Base-by-base conservation (phyloP, 345 rosid species). In the Gossypium mustelinum region DNA sequence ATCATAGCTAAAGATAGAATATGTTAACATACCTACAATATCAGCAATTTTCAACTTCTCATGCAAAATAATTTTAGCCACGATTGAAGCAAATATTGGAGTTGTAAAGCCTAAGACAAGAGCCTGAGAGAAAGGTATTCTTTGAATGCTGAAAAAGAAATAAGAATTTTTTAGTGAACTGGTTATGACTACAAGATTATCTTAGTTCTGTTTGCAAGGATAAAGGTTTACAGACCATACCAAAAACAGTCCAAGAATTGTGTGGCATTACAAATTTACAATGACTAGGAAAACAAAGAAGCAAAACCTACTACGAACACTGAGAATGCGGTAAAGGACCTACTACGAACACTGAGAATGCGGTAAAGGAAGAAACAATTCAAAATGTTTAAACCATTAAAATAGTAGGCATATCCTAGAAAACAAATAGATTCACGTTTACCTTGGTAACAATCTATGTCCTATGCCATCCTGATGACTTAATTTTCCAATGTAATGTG, bases 21-120 rank as follows among this genome's bases (percentile, higher is more conserved):
- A 67, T 27, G 70, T 61, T 51, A 41, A 24, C 58, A 50, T 69
- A 94, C 98, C 97, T 84, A 91, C 97, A 54, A 89, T 78, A 61
- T 94, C 97, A 41, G 83, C 78, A 79, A 89, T 84, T 83, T 87
- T 92, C 82, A 90, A 82, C 83, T 87, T 92, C 81, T 94, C 98
- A 75, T 29, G 86, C 73, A 92, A 82, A 82, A 87, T 80, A 59
- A 94, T 62, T 85, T 88, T 86, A 51, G 97, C 97, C 59, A 86
- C 81, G 77, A 89, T 77, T 76, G 98, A 90, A 73, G 94, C 97
- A 84, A 84, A 76, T 75, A 92, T 81, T 80, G 98, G 97, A 81
- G 89, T 86, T 69, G 89, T 82, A 77, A 90, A 94, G 90, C 87
- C 88, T 74, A 94, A 79, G 39, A 87, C 83, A 78, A 86, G 77